Conservation (phyloP, 1,139 yeast species). For the Zygotorulaspora mrakii region DNA sequence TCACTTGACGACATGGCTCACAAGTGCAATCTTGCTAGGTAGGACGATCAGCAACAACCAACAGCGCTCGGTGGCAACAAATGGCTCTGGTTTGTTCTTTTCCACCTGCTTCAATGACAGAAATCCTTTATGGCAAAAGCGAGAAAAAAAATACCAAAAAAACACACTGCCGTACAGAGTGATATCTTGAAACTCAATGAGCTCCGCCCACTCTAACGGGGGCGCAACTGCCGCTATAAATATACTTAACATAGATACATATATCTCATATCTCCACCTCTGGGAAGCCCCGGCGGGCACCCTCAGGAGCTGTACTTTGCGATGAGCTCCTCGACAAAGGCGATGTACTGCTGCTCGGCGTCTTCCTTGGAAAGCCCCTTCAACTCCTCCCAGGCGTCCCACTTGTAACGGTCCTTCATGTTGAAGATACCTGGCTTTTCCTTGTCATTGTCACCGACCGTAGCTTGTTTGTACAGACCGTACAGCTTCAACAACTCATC, state of each 20-base stretch:
- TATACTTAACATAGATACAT: too few relatives aligned
- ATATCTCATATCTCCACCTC: too few relatives aligned
- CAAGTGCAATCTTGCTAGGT: conserved; percentile 1
- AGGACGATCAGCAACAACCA: neutral
- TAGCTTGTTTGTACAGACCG: conserved; percentile 94
- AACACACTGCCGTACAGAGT: neutral
- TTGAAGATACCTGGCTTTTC: conserved; percentile 83
- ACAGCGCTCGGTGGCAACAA: conserved; percentile 4
- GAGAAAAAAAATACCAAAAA: neutral
- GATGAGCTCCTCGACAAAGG: conserved; percentile 63
- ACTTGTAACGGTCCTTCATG: conserved; percentile 92
- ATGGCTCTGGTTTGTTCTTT: neutral
- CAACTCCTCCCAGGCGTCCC: conserved; percentile 92
- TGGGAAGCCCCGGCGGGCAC: too few relatives aligned
- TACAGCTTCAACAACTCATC: conserved; percentile 81
- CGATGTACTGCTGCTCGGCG: conserved; percentile 81
- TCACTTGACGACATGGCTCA: conserved; percentile 42
- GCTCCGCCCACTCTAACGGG: too few relatives aligned
- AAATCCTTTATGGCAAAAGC: neutral
- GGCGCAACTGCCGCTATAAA: too few relatives aligned
- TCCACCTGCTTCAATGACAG: too few relatives aligned
- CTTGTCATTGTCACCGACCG: conserved; percentile 81
- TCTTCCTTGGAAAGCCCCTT: conserved; percentile 86
- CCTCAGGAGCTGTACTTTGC: conserved; percentile 43
- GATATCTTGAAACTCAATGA: too few relatives aligned